Conservation (phyloP, 139 green algal species). For the Chlorella sp. region DNA sequence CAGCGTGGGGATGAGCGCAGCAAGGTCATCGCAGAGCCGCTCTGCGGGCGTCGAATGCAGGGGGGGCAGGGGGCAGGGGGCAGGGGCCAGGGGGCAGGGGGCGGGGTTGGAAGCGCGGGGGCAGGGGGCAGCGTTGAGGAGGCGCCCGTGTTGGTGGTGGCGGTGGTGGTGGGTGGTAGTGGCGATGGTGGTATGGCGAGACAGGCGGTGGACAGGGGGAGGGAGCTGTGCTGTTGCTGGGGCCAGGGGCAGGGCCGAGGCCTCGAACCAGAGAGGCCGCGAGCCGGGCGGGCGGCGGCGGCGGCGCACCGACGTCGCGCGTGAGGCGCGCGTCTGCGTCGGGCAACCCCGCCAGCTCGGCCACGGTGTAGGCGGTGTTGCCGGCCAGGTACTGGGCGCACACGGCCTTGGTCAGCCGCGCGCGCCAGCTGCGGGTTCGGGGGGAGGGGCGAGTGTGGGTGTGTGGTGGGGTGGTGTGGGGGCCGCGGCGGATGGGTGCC, state of each 20-base stretch:
- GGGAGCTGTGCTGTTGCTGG: too few relatives aligned
- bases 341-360: conserved; percentile 53
- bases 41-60: conserved; percentile 19
- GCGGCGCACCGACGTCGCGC: conserved; percentile 59
- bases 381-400: conserved; percentile 59
- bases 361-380: conserved; percentile 59
- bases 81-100: not conserved
- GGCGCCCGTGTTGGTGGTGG: too few relatives aligned
- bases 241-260: too few relatives aligned
- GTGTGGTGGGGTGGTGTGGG: too few relatives aligned
- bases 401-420: conserved; percentile 52
- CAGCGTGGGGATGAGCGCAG: conserved; percentile 68
- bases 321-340: conserved; percentile 71
- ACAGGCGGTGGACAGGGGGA: too few relatives aligned
- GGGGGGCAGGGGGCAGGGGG: not conserved
- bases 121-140: not conserved
- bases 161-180: too few relatives aligned
- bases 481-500: too few relatives aligned
- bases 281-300: too few relatives aligned
- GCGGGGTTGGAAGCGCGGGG: too few relatives aligned
- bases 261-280: too few relatives aligned
- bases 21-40: conserved; percentile 65
- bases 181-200: too few relatives aligned
- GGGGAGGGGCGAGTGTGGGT: too few relatives aligned
- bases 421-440: conserved; percentile 64